Base-by-base conservation (phyloP, 2,329 filamentous ascomycete species). In the Coniochaeta sp. region DNA sequence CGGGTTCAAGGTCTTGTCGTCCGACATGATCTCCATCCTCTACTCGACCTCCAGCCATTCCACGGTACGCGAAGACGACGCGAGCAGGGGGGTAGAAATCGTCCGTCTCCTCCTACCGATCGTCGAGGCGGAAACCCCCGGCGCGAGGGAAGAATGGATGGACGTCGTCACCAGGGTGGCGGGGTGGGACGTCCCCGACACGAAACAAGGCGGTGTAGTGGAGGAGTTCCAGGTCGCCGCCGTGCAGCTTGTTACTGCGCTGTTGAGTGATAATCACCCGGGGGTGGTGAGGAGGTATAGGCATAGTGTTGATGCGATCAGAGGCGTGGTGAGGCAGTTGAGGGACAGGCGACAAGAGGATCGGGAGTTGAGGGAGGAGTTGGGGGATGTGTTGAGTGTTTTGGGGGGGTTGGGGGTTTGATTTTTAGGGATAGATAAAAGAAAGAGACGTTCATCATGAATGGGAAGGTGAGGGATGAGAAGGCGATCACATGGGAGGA, bases 61-160 rank as follows among this genome's bases (percentile, higher is more conserved):
- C n/a, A n/a, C n/a, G n/a, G n/a, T n/a, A n/a, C 22, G n/a, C 6
- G 62, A 67, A 4, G 59, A 60, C 6, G 70, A 73, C 8, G 68
- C 74, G 5, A 60, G 67, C 10, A 70, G 79, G 14, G 82, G 78
- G 3, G 67, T 77, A 24, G 78, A 83, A 53, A 74, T 82, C 35
- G 72, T 83, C 10, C 73, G 79, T 1, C 65, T 83, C 1, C 66
- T 86, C 5, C 67, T 82, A 13, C 70, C 72, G 1, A 62, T 83
- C 6, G 70, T 73, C 1, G 79, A 83, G 59, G 64, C 67, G 30
- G 72, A 76, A 56, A 61, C 63, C 1, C 63, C 66, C 0, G 71
- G 70, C 14, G 70, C 72, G 8, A 65, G 68, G 6, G 79, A 83
- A 56, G 71, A 72, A 2, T 84, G 82, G 81, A 78, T 85, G 73